Percentiles rank a stretch among this genome's conserved stretches.
phyloP scores from a whole-genome alignment of 208 protist genomes.

The Leishmania guyanensis region DNA sequence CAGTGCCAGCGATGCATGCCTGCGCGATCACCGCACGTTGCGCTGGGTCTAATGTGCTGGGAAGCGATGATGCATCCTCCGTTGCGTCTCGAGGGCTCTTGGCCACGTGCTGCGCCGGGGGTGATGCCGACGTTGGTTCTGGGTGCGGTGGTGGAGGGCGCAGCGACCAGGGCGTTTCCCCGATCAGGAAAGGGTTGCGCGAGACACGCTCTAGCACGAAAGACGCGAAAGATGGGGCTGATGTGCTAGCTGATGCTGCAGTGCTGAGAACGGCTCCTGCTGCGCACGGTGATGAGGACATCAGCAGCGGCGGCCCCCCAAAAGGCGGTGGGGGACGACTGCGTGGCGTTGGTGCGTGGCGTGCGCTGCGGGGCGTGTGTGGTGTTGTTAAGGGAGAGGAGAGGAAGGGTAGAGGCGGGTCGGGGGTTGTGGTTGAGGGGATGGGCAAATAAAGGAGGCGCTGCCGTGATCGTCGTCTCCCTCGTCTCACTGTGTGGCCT shows the following conservation, averaged over 20 bases:
- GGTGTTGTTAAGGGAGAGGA: neutral
- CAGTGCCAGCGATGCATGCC: neutral
- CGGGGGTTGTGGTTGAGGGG: neutral
- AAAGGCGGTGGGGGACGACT: neutral
- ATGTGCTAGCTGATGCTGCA: neutral
- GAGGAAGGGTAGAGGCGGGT: neutral
- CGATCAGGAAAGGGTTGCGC: conserved; percentile 44
- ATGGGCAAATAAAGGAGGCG: neutral
- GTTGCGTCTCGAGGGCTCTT: neutral
- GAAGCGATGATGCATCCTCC: neutral
- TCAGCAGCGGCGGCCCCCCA: neutral
- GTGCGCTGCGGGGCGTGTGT: neutral
- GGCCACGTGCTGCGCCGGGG: neutral
- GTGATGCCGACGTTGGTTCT: conserved; percentile 4
- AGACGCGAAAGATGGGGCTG: conserved; percentile 31
- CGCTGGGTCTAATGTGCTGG: conserved; percentile 21
- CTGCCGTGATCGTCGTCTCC: neutral
- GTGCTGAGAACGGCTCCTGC: neutral
- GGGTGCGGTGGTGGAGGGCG: neutral
- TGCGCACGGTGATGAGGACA: neutral
- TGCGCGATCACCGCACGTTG: conserved; percentile 25
- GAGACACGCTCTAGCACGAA: conserved; percentile 44
- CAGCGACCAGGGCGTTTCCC: conserved; percentile 35
- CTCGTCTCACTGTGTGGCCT: neutral
- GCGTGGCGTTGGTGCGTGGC: neutral